Evolutionary conservation across 768 basidiomycete genomes (phyloP).

Genomic region (Steccherinum ochraceum): DNA sequence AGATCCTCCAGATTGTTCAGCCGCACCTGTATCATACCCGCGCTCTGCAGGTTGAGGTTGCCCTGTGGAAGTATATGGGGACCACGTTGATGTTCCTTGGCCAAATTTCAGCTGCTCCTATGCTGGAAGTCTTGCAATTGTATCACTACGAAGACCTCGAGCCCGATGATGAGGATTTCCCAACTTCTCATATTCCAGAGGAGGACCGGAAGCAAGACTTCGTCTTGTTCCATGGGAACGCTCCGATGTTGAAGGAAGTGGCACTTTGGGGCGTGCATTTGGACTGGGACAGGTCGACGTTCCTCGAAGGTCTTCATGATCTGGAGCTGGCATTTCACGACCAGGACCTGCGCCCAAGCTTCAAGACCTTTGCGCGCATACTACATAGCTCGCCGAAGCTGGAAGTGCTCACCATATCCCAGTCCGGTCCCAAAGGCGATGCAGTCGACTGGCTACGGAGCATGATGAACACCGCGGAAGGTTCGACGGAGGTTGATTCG

Average conservation of each 20-base stretch:
- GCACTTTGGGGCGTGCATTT: slow-evolving; percentile 67
- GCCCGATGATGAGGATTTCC: slow-evolving; percentile 23
- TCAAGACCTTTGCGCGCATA: slow-evolving; percentile 44
- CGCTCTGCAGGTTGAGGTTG: slow-evolving; percentile 39
- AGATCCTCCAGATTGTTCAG: slow-evolving; percentile 32
- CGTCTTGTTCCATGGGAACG: slow-evolving; percentile 46
- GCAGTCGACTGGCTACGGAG: slow-evolving; percentile 30
- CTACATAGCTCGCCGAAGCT: slow-evolving; percentile 49
- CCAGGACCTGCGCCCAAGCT: slow-evolving; percentile 57
- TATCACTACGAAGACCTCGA: slow-evolving; percentile 46
- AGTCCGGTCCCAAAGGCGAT: slow-evolving; percentile 49
- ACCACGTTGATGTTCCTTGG: slow-evolving; percentile 37
- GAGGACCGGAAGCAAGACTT: slow-evolving; percentile 35
- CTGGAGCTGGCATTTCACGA: slow-evolving; percentile 60
- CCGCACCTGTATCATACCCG: slow-evolving; percentile 54
- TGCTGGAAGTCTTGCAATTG: slow-evolving; percentile 49
- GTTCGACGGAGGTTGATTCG: too few species aligned
- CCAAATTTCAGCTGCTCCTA: slow-evolving; percentile 39
- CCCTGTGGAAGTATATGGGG: slow-evolving; percentile 34
- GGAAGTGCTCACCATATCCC: slow-evolving; percentile 41
- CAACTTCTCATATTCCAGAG: slow-evolving; percentile 25
- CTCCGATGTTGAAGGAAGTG: slow-evolving; percentile 43
- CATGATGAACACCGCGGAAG: too few species aligned
- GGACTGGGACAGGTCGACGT: slow-evolving; percentile 47
- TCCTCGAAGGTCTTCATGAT: slow-evolving; percentile 40